Evolutionary conservation across 495 filamentous ascomycete species (phyloP), one percentile per base, ranked within the genome.

Genomic region (Penicillium dipodomyicola): DNA sequence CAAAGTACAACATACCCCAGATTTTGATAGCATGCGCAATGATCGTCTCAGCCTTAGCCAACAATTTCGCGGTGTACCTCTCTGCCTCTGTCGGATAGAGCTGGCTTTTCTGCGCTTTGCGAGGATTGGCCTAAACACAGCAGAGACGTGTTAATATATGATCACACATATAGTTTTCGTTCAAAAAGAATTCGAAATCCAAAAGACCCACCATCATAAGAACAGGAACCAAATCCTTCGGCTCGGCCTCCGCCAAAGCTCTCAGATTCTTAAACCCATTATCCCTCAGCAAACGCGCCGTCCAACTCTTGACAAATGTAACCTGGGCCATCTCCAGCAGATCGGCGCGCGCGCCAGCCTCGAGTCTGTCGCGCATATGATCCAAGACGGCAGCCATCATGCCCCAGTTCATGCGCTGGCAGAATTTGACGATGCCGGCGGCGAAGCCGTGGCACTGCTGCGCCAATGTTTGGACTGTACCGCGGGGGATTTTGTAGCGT

Each of bases 371-470:
- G 0, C 81, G 83, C 71, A 90, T 91, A 64, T 92, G 88, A 52
- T 91, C 86, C 10, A 94, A 74, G 1, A 87, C 82, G n/a, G 87
- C 85, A 1, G 85, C 85, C 47, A 93, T 79, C 63, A 86, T 79
- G 54, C 85, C 85, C 86, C 87, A 90, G 4, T 80, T 86, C 85
- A 91, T 89, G 14, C 78, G 76, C 53, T 87, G 80, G 59, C 88
- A 91, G 62, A 91, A 91, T 52, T 84, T 87, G 29, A 90, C 81
- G 63, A 89, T 89, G 3, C 87, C 88, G 3, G 86, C 83, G 1
- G 88, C 89, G 61, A 92, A 92, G 0, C 90, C 90, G 52, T 89
- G 82, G 54, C 89, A 92, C 14, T 86, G 87, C 56, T 88, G 87
- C 0, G 87, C 82, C 11, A 92, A 75, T 20, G 77, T 87, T 62